These are phyloP conservation scores for Elasticomyces elasticus DNA, from an alignment of 495 filamentous ascomycete species.

Conservation along the genomic window DNA sequence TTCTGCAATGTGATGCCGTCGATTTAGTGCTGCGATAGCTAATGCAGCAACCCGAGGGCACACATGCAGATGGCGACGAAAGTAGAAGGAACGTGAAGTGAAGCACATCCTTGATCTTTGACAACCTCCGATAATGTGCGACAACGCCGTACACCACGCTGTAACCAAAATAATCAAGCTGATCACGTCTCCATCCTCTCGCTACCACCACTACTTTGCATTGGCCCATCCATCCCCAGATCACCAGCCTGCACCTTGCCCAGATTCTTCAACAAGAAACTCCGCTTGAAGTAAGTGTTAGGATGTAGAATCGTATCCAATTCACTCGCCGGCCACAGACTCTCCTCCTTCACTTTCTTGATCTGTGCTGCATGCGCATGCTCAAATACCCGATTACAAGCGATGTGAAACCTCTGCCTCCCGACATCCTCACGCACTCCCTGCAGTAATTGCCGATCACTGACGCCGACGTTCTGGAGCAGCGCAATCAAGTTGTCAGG, in stretches of 20 bases:
- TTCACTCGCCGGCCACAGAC: constrained; percentile 64
- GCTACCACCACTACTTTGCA: background rate
- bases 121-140: background rate
- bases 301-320: constrained; percentile 95
- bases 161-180: background rate
- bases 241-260: constrained; percentile 32
- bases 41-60: too few relatives aligned
- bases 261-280: constrained; percentile 73
- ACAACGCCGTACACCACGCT: background rate
- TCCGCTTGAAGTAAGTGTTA: constrained; percentile 94
- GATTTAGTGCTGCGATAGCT: too few relatives aligned
- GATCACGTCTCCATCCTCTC: constrained; percentile 1
- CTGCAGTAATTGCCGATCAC: constrained; percentile 63
- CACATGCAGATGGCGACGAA: too few relatives aligned
- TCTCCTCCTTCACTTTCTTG: constrained; percentile 75
- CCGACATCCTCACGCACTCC: constrained; percentile 82
- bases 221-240: constrained; percentile 20
- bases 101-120: background rate
- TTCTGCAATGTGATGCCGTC: too few relatives aligned
- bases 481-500: constrained; percentile 71
- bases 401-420: constrained; percentile 83
- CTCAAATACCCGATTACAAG: constrained; percentile 95
- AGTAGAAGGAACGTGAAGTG: background rate
- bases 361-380: constrained; percentile 75
- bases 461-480: constrained; percentile 65